Base-by-base conservation (phyloP, 805 yeast species). In the Metschnikowia arizonensis region DNA sequence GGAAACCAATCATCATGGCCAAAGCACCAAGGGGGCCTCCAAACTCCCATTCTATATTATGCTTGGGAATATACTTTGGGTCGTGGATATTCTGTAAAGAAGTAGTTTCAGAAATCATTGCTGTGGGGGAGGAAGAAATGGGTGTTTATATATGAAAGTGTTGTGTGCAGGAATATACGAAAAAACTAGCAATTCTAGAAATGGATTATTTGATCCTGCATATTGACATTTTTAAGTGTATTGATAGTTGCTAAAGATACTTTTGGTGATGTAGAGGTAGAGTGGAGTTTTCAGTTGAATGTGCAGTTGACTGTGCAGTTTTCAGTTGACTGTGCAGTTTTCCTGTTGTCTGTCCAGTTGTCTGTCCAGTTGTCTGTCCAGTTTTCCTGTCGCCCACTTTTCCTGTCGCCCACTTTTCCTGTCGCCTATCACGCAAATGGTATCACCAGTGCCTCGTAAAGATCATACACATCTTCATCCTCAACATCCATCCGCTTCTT, bases 1-100 rank as follows among this genome's bases (percentile, higher is more conserved):
- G 99, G 70, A 93, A 93, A 3, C 96, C 95, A 36, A 79, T 61
- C 82, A 91, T 79, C 98, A 93, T 91, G 5, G 90, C 91, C 17
- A 83, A 47, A 40, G 88, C 96, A 46, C 99, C 99, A 5, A 74
- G 65, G 21, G 95, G 84, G 0, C 98, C 98, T 42, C 99, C 99
- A 60, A 91, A 93, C 56, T 93, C 98, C 71, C 80, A 88, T 58
- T 82, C 91, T 48, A 80, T 75, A 45, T 81, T 74, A 44, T 79
- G 78, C 32, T 64, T 63, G 25, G 64, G 56, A 12, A 68, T 44
- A 50, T 68, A 68, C 4, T 72, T 44, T 15, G 54, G 54, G 26
- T 53, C 56, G 14, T 49, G 57, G 19, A 17, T 24, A n/a, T 35
- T 40, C 2, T 25, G 14, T 25, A 45, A 37, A 12, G 39, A 19